Conservation (phyloP, 352 stramenopile species). For the Stramenopiles sp. region DNA sequence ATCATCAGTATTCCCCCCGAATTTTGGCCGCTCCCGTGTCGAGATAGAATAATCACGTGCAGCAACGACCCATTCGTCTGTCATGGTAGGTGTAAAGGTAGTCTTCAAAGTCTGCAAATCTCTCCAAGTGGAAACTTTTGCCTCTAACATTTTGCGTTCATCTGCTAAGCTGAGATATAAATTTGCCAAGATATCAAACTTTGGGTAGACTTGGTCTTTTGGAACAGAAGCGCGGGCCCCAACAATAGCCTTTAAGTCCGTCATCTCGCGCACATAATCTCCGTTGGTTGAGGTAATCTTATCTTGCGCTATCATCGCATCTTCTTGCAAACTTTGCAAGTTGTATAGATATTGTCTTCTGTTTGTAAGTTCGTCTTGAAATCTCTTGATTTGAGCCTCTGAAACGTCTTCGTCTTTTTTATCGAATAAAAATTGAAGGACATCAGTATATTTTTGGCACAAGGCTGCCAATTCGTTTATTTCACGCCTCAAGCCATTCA, state of each 20-base stretch:
- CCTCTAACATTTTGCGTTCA: background rate
- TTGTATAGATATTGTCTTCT: conserved; percentile 68
- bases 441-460: conserved; percentile 51
- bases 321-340: conserved; percentile 66
- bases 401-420: conserved; percentile 28
- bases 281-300: conserved; percentile 48
- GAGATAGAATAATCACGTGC: too few species aligned
- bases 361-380: conserved; percentile 73
- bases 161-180: conserved; percentile 39
- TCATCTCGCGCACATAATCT: conserved; percentile 42
- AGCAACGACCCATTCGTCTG: too few species aligned
- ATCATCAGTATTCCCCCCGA: too few species aligned
- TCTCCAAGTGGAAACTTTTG: background rate
- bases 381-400: conserved; percentile 39
- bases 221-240: conserved; percentile 55
- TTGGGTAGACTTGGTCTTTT: conserved; percentile 77
- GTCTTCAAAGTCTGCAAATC: too few species aligned
- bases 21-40: too few species aligned
- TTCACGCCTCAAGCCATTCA: too few species aligned
- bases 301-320: conserved; percentile 50
- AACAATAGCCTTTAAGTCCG: conserved; percentile 32
- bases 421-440: conserved; percentile 48
- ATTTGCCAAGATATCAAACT: conserved; percentile 62
- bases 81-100: too few species aligned
- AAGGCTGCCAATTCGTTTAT: too few species aligned